Evolutionary conservation across 108 stramenopile species (phyloP), one percentile per base, ranked within the genome.

Genomic region (Mediolabrus comicus): DNA sequence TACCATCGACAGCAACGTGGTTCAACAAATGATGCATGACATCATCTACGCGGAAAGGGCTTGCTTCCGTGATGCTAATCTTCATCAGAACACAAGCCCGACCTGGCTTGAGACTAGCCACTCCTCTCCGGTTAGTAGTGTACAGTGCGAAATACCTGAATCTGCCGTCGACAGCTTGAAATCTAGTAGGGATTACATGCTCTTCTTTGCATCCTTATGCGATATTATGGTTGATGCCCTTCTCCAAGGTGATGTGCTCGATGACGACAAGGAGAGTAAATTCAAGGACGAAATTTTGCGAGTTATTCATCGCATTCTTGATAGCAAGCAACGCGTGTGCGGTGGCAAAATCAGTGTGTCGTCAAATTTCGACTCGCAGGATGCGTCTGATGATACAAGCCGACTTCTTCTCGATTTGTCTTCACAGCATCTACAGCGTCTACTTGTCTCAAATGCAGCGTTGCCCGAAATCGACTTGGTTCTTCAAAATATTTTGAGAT

Each of bases 331-430:
- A 49, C 14, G n/a, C 8, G 46, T 24, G 19, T 22, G 7, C 46
- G 22, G 5, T 24, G 46, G 22, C 2, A 0, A 3, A 3, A 3
- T 22, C 46, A n/a, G n/a, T n/a, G n/a, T n/a, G n/a, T 24, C 46
- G 3, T 9, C 46, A 22, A 49, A 22, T 7, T n/a, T n/a, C n/a
- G 22, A 22, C 46, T 49, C 9, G 1, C 46, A 8, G 9, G 29
- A 30, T 36, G 8, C 57, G 1, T 29, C 17, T 31, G 10, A 31
- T 36, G 28, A 29, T 38, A 28, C 51, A 28, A 30, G 53, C 1
- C 53, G 59, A 22, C 13, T n/a, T 53, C 66, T 67, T 27, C 28
- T 75, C 19, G 58, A 75, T 26, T 41, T 75, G 17, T 75, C 57
- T 25, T 61, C 66, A 22, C 65, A 59, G 22, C 52, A 60, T 7